Evolutionary conservation across 257 asterid genomes (phyloP).

Genomic region (Penstemon eatonii): DNA sequence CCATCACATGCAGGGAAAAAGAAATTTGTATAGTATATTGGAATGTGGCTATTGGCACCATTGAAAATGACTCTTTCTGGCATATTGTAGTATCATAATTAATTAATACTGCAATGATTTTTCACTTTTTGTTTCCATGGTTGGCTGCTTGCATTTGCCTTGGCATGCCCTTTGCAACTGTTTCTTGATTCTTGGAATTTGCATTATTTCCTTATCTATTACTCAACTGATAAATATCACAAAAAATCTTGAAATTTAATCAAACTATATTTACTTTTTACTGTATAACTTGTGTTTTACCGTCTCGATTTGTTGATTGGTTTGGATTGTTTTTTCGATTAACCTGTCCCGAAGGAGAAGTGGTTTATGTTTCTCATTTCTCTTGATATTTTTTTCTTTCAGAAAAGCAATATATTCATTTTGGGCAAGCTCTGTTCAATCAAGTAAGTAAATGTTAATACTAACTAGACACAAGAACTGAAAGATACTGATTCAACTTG

Average conservation of each 20-base stretch:
- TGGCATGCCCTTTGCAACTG: constrained; percentile 28
- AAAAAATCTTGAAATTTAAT: no score
- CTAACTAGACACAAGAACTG: not conserved
- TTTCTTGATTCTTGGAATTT: constrained; percentile 4
- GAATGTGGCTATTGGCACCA: constrained; percentile 35
- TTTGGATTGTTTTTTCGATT: no score
- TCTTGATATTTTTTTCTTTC: no score
- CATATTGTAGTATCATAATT: not conserved
- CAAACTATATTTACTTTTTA: no score
- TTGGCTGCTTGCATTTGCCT: constrained; percentile 43
- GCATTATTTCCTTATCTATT: constrained; percentile 35
- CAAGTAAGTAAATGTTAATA: no score
- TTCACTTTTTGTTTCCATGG: constrained; percentile 24
- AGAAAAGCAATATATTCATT: no score
- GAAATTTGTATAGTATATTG: constrained; percentile 7
- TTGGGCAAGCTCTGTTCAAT: no score
- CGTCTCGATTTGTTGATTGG: no score
- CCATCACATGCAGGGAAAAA: not conserved
- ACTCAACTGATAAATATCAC: constrained; percentile 8
- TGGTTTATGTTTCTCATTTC: no score
- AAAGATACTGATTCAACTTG: constrained; percentile 6
- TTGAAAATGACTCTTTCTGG: constrained; percentile 31
- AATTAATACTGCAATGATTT: constrained; percentile 12
- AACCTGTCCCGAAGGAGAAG: no score
- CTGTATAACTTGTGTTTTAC: no score